Evolutionary conservation across 176 grass and related monocot genomes (phyloP).

Genomic region (Coix lacrymajobi): DNA sequence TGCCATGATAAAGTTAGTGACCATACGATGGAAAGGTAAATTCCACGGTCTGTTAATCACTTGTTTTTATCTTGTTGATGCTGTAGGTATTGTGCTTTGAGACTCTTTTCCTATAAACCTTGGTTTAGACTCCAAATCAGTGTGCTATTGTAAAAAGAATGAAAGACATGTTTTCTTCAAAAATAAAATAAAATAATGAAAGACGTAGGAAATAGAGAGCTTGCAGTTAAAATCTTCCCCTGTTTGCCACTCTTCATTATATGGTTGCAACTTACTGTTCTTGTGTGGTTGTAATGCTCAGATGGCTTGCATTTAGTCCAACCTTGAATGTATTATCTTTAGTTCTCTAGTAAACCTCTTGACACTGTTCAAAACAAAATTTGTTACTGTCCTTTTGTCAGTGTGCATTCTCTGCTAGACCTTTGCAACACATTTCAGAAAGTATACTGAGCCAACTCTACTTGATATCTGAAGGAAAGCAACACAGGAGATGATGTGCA

Average conservation of each 20-base stretch:
- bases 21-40: constrained; percentile 94
- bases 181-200: neutral
- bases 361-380: neutral
- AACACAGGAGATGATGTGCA: constrained; percentile 98
- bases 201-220: neutral
- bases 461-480: constrained; percentile 67
- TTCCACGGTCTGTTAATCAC: constrained; percentile 1
- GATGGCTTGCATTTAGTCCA: neutral
- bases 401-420: constrained; percentile 2
- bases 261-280: neutral
- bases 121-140: neutral
- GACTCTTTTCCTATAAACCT: constrained; percentile 6
- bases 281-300: neutral
- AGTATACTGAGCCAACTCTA: constrained; percentile 2
- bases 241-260: neutral
- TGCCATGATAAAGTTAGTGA: constrained; percentile 99
- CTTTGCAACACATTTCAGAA: constrained; percentile 6
- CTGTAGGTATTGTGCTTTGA: neutral
- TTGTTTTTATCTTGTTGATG: constrained; percentile 12
- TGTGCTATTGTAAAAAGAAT: neutral
- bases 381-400: neutral
- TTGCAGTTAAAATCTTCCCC: neutral
- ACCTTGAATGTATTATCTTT: constrained; percentile 5
- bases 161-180: too few relatives aligned
- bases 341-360: neutral